phyloP scores from a whole-genome alignment of 2,329 filamentous ascomycete species.

The Fusarium verticillioides region DNA sequence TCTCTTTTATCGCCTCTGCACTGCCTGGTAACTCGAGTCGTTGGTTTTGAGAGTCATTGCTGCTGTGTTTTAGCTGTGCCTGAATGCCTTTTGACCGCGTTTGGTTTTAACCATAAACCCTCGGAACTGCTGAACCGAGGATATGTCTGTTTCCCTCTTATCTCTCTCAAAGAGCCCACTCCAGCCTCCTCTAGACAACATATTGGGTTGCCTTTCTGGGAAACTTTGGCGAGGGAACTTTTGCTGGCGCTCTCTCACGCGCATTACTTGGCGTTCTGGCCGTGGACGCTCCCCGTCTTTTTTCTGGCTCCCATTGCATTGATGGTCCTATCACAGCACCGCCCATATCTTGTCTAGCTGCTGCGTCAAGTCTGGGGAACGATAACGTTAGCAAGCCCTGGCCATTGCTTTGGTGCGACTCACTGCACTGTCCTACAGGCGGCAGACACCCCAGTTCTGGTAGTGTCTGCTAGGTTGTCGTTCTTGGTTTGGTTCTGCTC shows the following conservation, averaged over 20 bases:
- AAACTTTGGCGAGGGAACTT: slow-evolving; percentile 55
- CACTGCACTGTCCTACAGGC: slow-evolving; percentile 30
- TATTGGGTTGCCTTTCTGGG: slow-evolving; percentile 51
- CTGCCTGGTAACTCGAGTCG: slow-evolving; percentile 1
- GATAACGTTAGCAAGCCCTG: slow-evolving; percentile 48
- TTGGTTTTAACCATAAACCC: slow-evolving; percentile 17
- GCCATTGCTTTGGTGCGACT: slow-evolving; percentile 38
- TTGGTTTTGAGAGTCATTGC: neutral
- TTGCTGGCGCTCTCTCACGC: slow-evolving; percentile 52
- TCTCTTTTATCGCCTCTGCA: slow-evolving; percentile 24
- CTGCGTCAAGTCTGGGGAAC: slow-evolving; percentile 48
- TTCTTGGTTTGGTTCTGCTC: slow-evolving; percentile 27
- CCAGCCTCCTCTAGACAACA: slow-evolving; percentile 43
- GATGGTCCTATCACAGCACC: slow-evolving; percentile 44
- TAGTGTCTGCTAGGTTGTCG: slow-evolving; percentile 20
- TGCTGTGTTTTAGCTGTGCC: slow-evolving; percentile 14
- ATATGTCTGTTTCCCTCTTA: slow-evolving; percentile 35
- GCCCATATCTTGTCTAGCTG: slow-evolving; percentile 44
- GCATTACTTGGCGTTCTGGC: slow-evolving; percentile 49
- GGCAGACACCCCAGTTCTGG: slow-evolving; percentile 29
- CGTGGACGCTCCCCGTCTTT: slow-evolving; percentile 37
- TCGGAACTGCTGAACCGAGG: slow-evolving; percentile 23
- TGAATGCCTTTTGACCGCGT: slow-evolving; percentile 4
- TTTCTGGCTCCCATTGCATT: slow-evolving; percentile 33
- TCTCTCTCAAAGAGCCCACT: slow-evolving; percentile 43